Conservation (phyloP, 208 protist species). For the Naegleria fowleri region DNA sequence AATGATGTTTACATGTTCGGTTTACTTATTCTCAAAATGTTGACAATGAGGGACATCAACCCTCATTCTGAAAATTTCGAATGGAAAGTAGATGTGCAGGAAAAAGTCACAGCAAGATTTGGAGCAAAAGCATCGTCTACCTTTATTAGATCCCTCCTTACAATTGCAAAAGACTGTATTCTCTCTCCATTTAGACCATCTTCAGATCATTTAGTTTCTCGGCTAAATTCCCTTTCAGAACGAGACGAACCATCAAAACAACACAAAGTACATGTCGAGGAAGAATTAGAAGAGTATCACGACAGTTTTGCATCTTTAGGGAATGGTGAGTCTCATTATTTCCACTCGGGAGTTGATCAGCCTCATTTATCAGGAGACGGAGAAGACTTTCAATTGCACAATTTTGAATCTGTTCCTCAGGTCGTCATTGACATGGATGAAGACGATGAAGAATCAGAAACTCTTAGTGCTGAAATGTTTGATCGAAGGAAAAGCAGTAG, state of each 20-base stretch:
- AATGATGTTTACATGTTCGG: slow-evolving; percentile 6
- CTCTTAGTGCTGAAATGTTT: neutral
- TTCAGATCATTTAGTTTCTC: neutral
- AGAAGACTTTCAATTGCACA: neutral
- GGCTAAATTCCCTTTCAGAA: neutral
- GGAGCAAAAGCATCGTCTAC: neutral
- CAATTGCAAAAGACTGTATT: neutral
- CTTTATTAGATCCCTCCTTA: neutral
- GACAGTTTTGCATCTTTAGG: neutral
- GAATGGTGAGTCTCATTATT: neutral
- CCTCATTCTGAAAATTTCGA: neutral
- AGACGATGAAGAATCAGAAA: neutral
- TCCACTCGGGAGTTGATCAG: neutral
- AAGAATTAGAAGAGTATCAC: neutral
- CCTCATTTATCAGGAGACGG: neutral
- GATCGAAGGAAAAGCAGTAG: neutral
- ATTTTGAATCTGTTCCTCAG: neutral
- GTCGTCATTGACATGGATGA: neutral
- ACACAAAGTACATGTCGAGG: neutral
- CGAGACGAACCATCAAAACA: neutral
- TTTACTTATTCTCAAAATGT: neutral
- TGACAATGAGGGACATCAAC: neutral
- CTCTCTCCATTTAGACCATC: neutral
- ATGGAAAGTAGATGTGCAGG: neutral
- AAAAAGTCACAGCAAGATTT: neutral